These are phyloP conservation scores for Chamaenerion angustifolium DNA, from an alignment of 345 rosid genomes.

Conservation along the genomic window DNA sequence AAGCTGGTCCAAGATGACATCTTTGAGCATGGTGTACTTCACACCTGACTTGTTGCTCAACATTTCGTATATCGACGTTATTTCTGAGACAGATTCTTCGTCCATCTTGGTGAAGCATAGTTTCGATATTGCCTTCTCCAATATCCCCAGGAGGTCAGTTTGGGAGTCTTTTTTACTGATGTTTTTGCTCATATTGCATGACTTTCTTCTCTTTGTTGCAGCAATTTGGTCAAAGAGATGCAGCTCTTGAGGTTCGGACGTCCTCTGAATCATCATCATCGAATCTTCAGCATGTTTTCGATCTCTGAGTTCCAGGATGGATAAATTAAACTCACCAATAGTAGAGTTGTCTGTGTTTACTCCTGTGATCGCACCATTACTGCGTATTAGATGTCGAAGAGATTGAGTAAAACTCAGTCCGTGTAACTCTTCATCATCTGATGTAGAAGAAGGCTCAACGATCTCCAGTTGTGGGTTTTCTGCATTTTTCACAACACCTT, in stretches of 20 bases:
- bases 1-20: constrained; percentile 61
- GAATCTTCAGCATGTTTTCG: constrained; percentile 5
- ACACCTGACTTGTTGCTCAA: constrained; percentile 41
- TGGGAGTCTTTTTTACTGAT: constrained; percentile 8
- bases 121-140: constrained; percentile 45
- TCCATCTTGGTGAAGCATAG: constrained; percentile 37
- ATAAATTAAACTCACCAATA: constrained; percentile 24
- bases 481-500: background rate
- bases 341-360: constrained; percentile 15
- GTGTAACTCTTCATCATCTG: constrained; percentile 8
- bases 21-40: constrained; percentile 52
- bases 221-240: constrained; percentile 28
- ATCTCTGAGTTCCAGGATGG: constrained; percentile 26
- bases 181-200: background rate
- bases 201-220: constrained; percentile 13
- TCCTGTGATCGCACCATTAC: constrained; percentile 12
- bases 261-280: too few species aligned
- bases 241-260: constrained; percentile 14
- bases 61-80: constrained; percentile 50
- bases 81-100: constrained; percentile 48
- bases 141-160: constrained; percentile 30
- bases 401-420: constrained; percentile 5
- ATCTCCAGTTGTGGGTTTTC: background rate
- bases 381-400: constrained; percentile 13
- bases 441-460: constrained; percentile 10